These are phyloP conservation scores for Dichotomocladium elegans DNA, from an alignment of 371 early-diverging fungal genomes.

Conservation along the genomic window DNA sequence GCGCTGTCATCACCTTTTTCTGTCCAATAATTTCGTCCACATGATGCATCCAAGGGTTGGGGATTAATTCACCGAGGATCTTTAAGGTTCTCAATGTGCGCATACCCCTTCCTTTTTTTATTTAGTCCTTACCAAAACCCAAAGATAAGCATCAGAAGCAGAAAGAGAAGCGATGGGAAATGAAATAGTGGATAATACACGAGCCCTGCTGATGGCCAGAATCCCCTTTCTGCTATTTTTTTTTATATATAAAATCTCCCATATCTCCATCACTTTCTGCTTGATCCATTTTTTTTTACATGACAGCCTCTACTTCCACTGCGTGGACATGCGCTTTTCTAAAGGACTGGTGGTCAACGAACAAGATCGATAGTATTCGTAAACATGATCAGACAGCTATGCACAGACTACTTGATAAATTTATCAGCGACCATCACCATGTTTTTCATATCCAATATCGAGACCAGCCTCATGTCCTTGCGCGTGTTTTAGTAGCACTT, in stretches of 20 bases:
- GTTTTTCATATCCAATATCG: conserved; percentile 33
- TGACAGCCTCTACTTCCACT: neutral
- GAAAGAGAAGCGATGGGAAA: too few species aligned
- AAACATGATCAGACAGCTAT: neutral
- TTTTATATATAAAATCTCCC: neutral
- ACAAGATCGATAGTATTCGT: neutral
- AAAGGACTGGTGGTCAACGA: neutral
- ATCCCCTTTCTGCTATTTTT: neutral
- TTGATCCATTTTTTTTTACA: neutral
- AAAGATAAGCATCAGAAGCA: too few species aligned
- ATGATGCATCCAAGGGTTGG: too few species aligned
- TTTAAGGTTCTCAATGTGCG: too few species aligned
- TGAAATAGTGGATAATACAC: neutral
- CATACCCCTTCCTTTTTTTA: neutral
- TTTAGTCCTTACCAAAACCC: too few species aligned
- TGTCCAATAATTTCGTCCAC: too few species aligned
- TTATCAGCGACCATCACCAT: conserved; percentile 17
- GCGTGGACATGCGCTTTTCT: neutral
- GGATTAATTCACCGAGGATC: too few species aligned
- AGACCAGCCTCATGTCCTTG: conserved; percentile 29
- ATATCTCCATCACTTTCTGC: neutral
- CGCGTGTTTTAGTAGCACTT: conserved; percentile 26
- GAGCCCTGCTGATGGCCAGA: too few species aligned
- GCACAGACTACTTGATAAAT: neutral
- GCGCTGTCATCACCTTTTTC: too few species aligned